Evolutionary conservation across 371 early-diverging fungal species (phyloP), one percentile per base, ranked within the genome.

Genomic region (Umbelopsis sp.): DNA sequence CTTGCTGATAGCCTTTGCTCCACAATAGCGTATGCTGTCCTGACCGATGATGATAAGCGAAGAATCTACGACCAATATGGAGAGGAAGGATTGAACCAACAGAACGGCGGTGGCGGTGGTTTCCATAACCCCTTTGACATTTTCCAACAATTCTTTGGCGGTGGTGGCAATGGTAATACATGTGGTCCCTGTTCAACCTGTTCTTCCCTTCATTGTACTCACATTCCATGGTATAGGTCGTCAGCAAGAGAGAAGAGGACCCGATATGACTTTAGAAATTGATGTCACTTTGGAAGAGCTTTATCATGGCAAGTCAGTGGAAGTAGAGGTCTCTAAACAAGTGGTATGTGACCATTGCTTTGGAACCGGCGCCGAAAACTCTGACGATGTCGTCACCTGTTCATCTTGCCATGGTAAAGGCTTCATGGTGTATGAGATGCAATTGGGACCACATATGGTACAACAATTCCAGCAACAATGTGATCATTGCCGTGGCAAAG

Each of bases 51-150:
- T 63, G 96, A 98, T 71, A 95, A 97, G 80, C 90, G 96, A 63
- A 72, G 84, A 12, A 87, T 93, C 48, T 99, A 98, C 79, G 99
- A 99, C 80, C 87, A 87, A 51, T 94, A 93, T 70, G 98, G 98
- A 35, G 97, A 95, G 79, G 97, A 97, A 69, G 98, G 97, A 7
- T 78, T 98, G 66, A 92, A 96, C 72, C 86, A 89, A 29, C 83
- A 85, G 16, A 80, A 85, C 25, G 83, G 80, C 32, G 83, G 85
- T 8, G 87, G 86, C 37, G 86, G 81, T n/a, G 76, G 72, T 10
- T 94, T 93, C 87, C 94, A 93, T 70, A 93, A 97, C 73, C 96
- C 97, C 3, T 95, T 95, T 76, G 96, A 96, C 80, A 94, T 97
- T 65, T 96, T 97, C 76, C 86, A 92, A 9, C 96, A 96, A 65